These are phyloP conservation scores for Cryphonectria japonica DNA, from an alignment of 2,329 filamentous ascomycete species.

Conservation along the genomic window DNA sequence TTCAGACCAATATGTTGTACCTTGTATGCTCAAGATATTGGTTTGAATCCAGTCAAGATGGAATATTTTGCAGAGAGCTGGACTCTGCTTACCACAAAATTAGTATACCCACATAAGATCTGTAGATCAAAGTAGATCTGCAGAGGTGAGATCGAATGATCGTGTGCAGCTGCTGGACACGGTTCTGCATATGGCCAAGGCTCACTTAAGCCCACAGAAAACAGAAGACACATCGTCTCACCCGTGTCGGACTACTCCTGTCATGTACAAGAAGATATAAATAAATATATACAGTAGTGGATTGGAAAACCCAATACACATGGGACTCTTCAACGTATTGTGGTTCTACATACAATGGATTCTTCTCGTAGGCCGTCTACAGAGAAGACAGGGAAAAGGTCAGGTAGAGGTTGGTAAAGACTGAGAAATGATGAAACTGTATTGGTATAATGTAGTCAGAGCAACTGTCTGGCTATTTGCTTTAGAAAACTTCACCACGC, in stretches of 20 bases:
- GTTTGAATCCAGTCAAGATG: no score
- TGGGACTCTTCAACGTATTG: not conserved
- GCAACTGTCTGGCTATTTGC: not conserved
- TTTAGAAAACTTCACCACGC: not conserved
- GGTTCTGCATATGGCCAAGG: not conserved
- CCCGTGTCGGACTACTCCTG: not conserved
- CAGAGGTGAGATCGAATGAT: not conserved
- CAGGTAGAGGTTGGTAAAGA: no score
- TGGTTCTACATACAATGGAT: not conserved
- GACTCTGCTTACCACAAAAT: not conserved
- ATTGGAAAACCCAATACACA: not conserved
- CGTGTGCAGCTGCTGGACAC: not conserved
- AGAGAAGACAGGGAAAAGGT: not conserved
- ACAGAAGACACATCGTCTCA: not conserved
- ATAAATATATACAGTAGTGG: no score
- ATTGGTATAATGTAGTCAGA: conserved; percentile 1
- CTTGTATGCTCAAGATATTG: not conserved
- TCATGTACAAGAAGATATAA: not conserved
- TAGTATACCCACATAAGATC: not conserved
- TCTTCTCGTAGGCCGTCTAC: not conserved
- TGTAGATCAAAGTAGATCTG: not conserved
- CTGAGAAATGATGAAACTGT: not conserved
- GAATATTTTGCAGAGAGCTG: not conserved
- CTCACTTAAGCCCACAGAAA: not conserved
- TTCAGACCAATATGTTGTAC: not conserved